Conservation (phyloP, 2,329 filamentous ascomycete genomes). For the Colletotrichum liriopes region DNA sequence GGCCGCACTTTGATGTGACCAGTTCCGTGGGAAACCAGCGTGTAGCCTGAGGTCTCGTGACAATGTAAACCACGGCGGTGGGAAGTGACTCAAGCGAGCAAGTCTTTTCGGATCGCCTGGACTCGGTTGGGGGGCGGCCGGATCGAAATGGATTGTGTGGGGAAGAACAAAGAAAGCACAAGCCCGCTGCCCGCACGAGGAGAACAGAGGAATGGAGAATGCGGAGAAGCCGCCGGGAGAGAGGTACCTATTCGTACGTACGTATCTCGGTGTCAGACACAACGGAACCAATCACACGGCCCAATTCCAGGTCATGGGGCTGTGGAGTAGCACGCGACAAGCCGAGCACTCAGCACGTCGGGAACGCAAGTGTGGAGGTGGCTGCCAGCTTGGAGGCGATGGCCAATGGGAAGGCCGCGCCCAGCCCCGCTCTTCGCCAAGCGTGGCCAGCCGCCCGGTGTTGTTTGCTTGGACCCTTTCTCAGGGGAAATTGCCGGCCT, state of each 20-base stretch:
- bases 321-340: background rate
- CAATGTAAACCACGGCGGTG: background rate
- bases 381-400: background rate
- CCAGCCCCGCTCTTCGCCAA: background rate
- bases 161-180: conserved; percentile 17
- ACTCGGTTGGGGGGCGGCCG: conserved; percentile 3
- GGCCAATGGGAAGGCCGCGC: background rate
- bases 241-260: too few species aligned
- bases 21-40: background rate
- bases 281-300: background rate
- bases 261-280: background rate
- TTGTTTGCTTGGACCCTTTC: background rate
- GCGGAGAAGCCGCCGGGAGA: conserved; percentile 33
- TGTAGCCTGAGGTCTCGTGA: background rate
- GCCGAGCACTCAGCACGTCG: background rate
- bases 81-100: background rate
- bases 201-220: conserved; percentile 14
- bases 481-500: background rate
- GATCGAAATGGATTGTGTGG: conserved; percentile 37
- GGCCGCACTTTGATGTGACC: too few species aligned
- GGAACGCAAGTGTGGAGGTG: conserved; percentile 5
- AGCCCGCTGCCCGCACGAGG: conserved; percentile 11
- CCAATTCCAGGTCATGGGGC: too few species aligned
- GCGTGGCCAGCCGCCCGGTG: background rate
- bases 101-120: background rate